A percentile compares a stretch with the other conserved stretches of the same genome.
Evolutionary conservation across 208 protist genomes (phyloP).

Genomic region (Tritrichomonas foetus): DNA sequence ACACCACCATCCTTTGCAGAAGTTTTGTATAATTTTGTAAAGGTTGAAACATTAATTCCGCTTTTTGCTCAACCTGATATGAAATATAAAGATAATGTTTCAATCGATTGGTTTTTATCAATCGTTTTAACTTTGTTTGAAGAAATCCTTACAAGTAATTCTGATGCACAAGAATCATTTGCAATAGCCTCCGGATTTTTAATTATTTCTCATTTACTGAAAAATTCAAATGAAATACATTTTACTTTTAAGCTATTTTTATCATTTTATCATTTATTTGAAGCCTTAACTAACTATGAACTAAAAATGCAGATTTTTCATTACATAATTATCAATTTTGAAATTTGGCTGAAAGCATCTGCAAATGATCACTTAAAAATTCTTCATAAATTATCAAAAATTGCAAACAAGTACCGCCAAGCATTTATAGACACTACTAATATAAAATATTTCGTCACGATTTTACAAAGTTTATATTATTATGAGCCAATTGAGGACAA

Average conservation of each 20-base stretch:
- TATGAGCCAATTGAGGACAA: not conserved
- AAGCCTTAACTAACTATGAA: not conserved
- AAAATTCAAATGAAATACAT: not conserved
- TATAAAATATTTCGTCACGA: not conserved
- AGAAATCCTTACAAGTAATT: not conserved
- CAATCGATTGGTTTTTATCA: not conserved
- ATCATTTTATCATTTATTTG: not conserved
- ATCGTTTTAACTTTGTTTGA: not conserved
- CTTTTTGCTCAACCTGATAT: slow-evolving; percentile 16
- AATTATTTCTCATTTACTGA: slow-evolving; percentile 14
- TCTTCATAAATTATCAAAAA: not conserved
- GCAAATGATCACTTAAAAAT: not conserved
- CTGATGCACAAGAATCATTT: not conserved
- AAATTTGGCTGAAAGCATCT: not conserved
- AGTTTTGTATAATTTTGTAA: not conserved
- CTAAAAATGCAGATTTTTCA: not conserved
- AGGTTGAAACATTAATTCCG: not conserved
- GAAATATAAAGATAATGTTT: not conserved
- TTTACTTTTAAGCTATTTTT: not conserved
- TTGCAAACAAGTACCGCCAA: too few species aligned
- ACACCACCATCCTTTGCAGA: not conserved
- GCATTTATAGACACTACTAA: not conserved
- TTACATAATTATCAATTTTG: not conserved
- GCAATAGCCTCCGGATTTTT: not conserved
- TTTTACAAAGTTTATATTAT: not conserved